Percentiles rank a stretch among this genome's conserved stretches.
Conservation (phyloP, 1,284 basidiomycete species). For the Trichosporon sp. region DNA sequence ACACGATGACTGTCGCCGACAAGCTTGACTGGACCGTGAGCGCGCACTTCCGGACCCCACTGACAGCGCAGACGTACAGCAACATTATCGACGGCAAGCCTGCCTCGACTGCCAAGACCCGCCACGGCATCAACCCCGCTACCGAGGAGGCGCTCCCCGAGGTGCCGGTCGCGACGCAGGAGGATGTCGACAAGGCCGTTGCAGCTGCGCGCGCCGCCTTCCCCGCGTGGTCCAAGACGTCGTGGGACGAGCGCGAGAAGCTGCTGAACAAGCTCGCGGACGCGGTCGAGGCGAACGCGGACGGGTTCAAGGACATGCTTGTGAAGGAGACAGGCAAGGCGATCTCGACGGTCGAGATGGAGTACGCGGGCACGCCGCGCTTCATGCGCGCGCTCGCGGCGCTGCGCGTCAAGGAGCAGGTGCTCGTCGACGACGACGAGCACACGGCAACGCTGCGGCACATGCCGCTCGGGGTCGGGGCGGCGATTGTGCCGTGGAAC, state of each 20-base stretch:
- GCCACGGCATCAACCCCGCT: conserved; percentile 79
- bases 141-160: conserved; percentile 72
- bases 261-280: conserved; percentile 32
- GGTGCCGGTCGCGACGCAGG: conserved; percentile 77
- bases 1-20: background rate
- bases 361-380: conserved; percentile 71
- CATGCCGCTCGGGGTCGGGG: conserved; percentile 68
- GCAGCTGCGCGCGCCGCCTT: conserved; percentile 72
- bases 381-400: conserved; percentile 81
- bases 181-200: conserved; percentile 76
- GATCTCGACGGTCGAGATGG: conserved; percentile 71
- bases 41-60: conserved; percentile 49
- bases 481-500: conserved; percentile 58
- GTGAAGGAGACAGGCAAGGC: conserved; percentile 81
- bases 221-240: conserved; percentile 72
- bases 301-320: conserved; percentile 41
- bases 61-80: conserved; percentile 66
- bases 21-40: background rate
- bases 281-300: conserved; percentile 31
- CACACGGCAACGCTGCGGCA: conserved; percentile 70
- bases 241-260: conserved; percentile 44
- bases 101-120: conserved; percentile 63
- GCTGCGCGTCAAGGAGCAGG: conserved; percentile 67
- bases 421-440: conserved; percentile 77
- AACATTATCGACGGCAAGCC: conserved; percentile 76